A percentile compares a stretch with the other conserved stretches of the same genome.
These are phyloP conservation scores for Penicilliopsis zonata DNA, from an alignment of 495 filamentous ascomycete genomes.

Conservation along the genomic window DNA sequence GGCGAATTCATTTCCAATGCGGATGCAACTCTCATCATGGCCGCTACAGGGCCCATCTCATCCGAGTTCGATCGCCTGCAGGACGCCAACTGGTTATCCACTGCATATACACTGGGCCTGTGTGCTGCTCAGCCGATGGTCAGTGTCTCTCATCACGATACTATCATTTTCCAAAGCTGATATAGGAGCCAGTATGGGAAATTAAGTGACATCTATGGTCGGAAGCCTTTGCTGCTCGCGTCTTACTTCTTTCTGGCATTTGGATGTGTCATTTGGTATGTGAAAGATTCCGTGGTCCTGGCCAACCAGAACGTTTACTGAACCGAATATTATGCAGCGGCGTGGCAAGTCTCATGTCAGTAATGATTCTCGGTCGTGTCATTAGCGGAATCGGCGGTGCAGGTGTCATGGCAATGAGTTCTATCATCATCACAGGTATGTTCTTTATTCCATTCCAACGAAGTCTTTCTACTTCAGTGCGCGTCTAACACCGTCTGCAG, in stretches of 20 bases:
- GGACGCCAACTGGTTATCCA: conserved; percentile 55
- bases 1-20: conserved; percentile 55
- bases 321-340: conserved; percentile 26
- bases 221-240: conserved; percentile 23
- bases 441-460: background rate
- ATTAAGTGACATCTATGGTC: conserved; percentile 35
- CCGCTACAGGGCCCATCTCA: conserved; percentile 48
- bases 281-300: background rate
- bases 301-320: background rate
- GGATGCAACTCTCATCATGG: conserved; percentile 50
- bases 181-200: conserved; percentile 25
- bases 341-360: conserved; percentile 33
- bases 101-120: conserved; percentile 46
- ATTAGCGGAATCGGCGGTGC: conserved; percentile 49
- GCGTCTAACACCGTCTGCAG: conserved; percentile 12
- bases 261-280: conserved; percentile 29
- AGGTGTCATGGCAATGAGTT: conserved; percentile 43
- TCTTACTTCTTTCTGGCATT: conserved; percentile 31
- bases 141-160: conserved; percentile 1
- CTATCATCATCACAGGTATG: conserved; percentile 50
- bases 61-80: conserved; percentile 52
- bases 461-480: background rate
- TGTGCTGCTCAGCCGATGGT: conserved; percentile 48
- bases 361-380: conserved; percentile 43
- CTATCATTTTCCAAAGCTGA: background rate